Base-by-base conservation (phyloP, 2,329 filamentous ascomycete species). In the Sporothrix globosa region DNA sequence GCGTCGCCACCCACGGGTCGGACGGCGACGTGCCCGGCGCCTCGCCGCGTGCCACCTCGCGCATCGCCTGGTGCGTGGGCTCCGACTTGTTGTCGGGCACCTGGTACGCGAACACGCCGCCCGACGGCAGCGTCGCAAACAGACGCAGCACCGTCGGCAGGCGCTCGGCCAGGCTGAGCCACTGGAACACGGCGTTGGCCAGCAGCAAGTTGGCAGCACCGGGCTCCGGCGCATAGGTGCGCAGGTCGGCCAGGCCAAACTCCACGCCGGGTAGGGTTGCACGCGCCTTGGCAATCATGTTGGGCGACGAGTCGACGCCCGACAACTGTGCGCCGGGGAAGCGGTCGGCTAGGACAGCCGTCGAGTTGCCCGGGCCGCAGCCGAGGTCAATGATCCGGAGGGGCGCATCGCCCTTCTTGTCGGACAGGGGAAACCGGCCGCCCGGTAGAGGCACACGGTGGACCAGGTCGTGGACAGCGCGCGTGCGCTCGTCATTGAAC, bases 321-420 rank as follows among this genome's bases (percentile, higher is more conserved):
- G 79, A 79, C 56, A 88, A 74, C 0, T 75, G 70, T 0, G 86
- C 83, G 4, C 76, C 60, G 0, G 86, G 85, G 75, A 84, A 89
- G 4, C 80, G 80, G 2, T 76, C 74, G 4, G 78, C 77, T 1
- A 89, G 80, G 1, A 84, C 82, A 0, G 78, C 76, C 0, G 87
- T 89, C 2, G 84, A 87, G 78, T 88, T 89, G 5, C 84, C 87
- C 0, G 87, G 87, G 0, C 87, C 87, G 76, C 87, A 89, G 73
- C 87, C 87, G 0, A 89, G 79, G 71, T 89, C 87, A 74, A 87
- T 79, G 73, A 89, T 82, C 39, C 76, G 78, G 11, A 78, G 75
- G 3, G n/a, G 84, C 78, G 61, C 9, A 17, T 27, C 19, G 10
- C 17, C 21, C n/a, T 17, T 63, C 14, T 61, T 46, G 17, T 41